Conservation (phyloP, 495 filamentous ascomycete species). For the Choiromyces venosus region DNA sequence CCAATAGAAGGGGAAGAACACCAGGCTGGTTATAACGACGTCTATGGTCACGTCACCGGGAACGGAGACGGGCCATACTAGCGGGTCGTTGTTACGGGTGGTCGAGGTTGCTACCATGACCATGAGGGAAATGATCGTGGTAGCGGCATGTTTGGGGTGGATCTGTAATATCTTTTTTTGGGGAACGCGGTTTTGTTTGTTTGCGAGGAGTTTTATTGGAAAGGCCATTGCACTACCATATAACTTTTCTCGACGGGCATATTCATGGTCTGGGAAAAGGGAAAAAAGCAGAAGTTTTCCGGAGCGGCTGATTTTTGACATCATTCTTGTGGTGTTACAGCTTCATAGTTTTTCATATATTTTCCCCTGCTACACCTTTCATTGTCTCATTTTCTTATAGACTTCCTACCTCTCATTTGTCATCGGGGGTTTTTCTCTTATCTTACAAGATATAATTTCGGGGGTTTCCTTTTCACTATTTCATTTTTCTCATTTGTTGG, state of each 20-base stretch:
- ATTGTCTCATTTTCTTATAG: conserved; percentile 1
- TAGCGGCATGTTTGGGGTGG: not conserved
- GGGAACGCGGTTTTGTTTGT: not conserved
- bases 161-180: not conserved
- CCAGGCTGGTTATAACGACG: conserved; percentile 39
- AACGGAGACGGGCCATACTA: conserved; percentile 33
- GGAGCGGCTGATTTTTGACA: not conserved
- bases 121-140: not conserved
- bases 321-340: not conserved
- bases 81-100: not conserved
- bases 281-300: not conserved
- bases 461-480: not conserved
- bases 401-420: conserved; percentile 1
- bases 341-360: not conserved
- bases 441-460: not conserved
- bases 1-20: conserved; percentile 42
- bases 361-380: not conserved
- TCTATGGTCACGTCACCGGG: conserved; percentile 39
- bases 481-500: not conserved
- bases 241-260: not conserved
- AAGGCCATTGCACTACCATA: not conserved
- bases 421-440: not conserved
- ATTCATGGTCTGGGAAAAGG: not conserved
- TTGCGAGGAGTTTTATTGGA: not conserved
- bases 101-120: not conserved